Base-by-base conservation (phyloP, 441 rosid species). In the Gossypium schwendimanii region DNA sequence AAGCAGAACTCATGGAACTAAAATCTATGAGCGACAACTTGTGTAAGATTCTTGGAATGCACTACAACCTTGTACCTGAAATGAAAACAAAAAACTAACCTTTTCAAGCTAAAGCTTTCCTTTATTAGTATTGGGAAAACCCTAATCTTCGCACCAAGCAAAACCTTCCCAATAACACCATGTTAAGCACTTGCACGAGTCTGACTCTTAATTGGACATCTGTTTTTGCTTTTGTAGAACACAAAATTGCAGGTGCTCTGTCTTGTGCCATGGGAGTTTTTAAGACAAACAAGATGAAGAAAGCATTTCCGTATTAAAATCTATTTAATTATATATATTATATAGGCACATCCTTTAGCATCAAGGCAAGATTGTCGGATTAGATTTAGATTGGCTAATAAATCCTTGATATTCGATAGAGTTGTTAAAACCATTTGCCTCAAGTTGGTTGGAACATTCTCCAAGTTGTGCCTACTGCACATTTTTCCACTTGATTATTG, bases 31-130 rank as follows among this genome's bases (percentile, higher is more conserved):
- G 60, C 62, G 52, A 55, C 53, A 70, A 54, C 23, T 2, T 18
- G 80, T n/a, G 14, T 52, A 63, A 20, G 52, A 67, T 62, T 65
- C 82, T 84, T 79, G 73, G 83, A 75, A 78, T 76, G 82, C 84
- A 83, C 84, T 74, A 65, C 76, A 78, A 63, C 65, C 69, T 76
- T 70, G 53, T 54, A 52, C 76, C 55, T 15, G 50, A 80, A 74
- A 21, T 1, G 41, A 20, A 59, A 79, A 60, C 2, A 54, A 59
- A 54, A 59, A 63, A 66, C 24, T 54, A 21, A 20, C 55, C 44
- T 80, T 82, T 79, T 17, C 39, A 80, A 84, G 89, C 69, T 10
- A 77, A 83, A 77, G 70, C 60, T 73, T 73, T 20, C 60, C 15
- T 73, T 54, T 75, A 9, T 55, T 55, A 55, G 60, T 55, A 20